A percentile compares a stretch with the other conserved stretches of the same genome.
phyloP scores from a whole-genome alignment of 2,329 filamentous ascomycete species.

The Penicillium polonicum region DNA sequence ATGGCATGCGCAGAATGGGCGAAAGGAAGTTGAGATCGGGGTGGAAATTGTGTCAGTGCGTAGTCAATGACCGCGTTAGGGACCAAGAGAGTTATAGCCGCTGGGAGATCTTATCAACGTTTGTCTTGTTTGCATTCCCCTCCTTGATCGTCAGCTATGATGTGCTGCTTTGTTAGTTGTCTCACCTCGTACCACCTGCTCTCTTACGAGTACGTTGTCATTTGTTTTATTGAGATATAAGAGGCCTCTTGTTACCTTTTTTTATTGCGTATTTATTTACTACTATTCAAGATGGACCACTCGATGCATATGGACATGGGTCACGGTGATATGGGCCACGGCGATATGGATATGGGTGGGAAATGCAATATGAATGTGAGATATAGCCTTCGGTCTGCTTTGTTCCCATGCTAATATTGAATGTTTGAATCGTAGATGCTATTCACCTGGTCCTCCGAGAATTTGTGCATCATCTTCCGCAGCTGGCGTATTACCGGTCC shows the following conservation, averaged over 20 bases:
- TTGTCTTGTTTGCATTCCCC: slow-evolving; percentile 38
- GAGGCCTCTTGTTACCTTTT: neutral
- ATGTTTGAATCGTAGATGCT: slow-evolving; percentile 68
- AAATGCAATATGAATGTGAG: slow-evolving; percentile 91
- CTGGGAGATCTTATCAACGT: slow-evolving; percentile 20
- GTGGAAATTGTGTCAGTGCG: neutral
- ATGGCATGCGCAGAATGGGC: neutral
- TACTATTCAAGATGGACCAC: slow-evolving; percentile 35
- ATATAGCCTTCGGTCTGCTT: slow-evolving; percentile 2
- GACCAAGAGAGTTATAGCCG: neutral
- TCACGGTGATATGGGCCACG: slow-evolving; percentile 53
- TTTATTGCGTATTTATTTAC: neutral
- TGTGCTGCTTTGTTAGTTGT: neutral
- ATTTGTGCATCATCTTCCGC: slow-evolving; percentile 94
- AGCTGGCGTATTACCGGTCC: slow-evolving; percentile 82
- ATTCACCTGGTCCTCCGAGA: slow-evolving; percentile 90
- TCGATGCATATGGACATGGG: slow-evolving; percentile 50
- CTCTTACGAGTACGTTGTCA: neutral
- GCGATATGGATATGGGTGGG: slow-evolving; percentile 57
- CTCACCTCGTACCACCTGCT: neutral
- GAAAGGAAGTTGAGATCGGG: slow-evolving; percentile 1
- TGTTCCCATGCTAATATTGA: slow-evolving; percentile 1
- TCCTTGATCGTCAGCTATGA: neutral
- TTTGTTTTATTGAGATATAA: neutral
- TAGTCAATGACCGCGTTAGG: slow-evolving; percentile 8